Percentiles rank a stretch among this genome's conserved stretches.
phyloP scores from a whole-genome alignment of 805 yeast species.

The Saccharomycopsis synnaedendra region DNA sequence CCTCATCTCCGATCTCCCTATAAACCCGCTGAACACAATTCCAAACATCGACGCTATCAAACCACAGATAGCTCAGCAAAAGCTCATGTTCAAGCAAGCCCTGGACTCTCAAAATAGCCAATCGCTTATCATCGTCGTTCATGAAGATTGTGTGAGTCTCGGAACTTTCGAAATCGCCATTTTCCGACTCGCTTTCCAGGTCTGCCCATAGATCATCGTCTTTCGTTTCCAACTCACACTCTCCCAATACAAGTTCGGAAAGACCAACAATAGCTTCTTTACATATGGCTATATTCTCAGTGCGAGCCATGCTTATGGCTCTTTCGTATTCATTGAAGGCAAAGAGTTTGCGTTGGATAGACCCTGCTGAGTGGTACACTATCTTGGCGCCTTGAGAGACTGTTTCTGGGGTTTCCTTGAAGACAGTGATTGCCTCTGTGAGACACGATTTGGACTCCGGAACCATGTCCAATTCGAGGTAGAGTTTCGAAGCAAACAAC shows the following conservation, averaged over 20 bases:
- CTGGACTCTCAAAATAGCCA: constrained; percentile 10
- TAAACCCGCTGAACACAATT: constrained; percentile 8
- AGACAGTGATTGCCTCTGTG: constrained; percentile 51
- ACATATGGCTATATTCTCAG: constrained; percentile 23
- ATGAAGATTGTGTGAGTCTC: constrained; percentile 1
- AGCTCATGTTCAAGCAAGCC: constrained; percentile 11
- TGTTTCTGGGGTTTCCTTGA: constrained; percentile 27
- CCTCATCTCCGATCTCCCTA: constrained; percentile 3
- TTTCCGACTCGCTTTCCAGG: background rate
- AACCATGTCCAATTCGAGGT: constrained; percentile 23
- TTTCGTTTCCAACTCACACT: constrained; percentile 21
- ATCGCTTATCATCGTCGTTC: constrained; percentile 5
- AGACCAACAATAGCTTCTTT: constrained; percentile 45
- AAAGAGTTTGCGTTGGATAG: background rate
- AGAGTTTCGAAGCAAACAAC: constrained; percentile 63
- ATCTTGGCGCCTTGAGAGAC: constrained; percentile 4
- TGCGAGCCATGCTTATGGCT: background rate
- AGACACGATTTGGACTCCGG: constrained; percentile 63
- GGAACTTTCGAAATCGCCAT: background rate
- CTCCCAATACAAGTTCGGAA: constrained; percentile 36
- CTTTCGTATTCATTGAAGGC: constrained; percentile 56
- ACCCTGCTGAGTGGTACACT: background rate
- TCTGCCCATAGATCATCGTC: background rate
- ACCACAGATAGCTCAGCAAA: constrained; percentile 8
- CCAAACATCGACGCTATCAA: constrained; percentile 8